These are phyloP conservation scores for Martiniozyma abietophila DNA, from an alignment of 805 yeast genomes.

Conservation along the genomic window DNA sequence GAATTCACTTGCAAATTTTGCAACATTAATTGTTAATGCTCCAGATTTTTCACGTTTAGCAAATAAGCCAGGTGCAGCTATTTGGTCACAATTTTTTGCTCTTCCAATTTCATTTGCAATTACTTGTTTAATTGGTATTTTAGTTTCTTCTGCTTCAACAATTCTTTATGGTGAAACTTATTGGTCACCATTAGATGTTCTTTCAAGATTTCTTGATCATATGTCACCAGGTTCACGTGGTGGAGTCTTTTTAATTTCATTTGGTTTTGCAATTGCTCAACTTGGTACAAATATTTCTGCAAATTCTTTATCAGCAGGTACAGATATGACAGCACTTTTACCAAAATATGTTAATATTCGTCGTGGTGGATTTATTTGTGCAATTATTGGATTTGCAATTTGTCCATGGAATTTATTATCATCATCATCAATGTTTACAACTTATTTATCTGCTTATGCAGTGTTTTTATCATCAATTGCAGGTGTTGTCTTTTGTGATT, in stretches of 20 bases:
- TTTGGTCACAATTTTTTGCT: conserved; percentile 51
- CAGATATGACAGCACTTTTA: conserved; percentile 58
- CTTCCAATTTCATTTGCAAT: conserved; percentile 72
- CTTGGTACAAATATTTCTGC: conserved; percentile 71
- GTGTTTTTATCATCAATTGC: conserved; percentile 79
- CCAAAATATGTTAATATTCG: conserved; percentile 63
- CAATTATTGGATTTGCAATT: conserved; percentile 56
- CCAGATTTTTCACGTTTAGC: conserved; percentile 89
- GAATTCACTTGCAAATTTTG: conserved; percentile 80
- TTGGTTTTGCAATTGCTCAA: conserved; percentile 67
- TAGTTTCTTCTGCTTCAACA: conserved; percentile 73
- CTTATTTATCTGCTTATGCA: conserved; percentile 72
- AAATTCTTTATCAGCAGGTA: conserved; percentile 63
- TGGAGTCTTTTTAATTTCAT: conserved; percentile 68
- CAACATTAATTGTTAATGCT: conserved; percentile 79
- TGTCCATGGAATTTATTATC: conserved; percentile 80
- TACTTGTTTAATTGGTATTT: conserved; percentile 77
- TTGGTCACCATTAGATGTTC: conserved; percentile 81
- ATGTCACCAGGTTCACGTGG: conserved; percentile 55
- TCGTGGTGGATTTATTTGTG: conserved; percentile 75
- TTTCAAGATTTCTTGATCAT: conserved; percentile 51
- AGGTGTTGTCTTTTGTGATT: conserved; percentile 65
- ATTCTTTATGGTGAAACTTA: conserved; percentile 55
- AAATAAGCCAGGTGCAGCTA: conserved; percentile 39
- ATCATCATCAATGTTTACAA: conserved; percentile 64